phyloP scores from a whole-genome alignment of 768 basidiomycete genomes.

The Tulasnella sp. region DNA sequence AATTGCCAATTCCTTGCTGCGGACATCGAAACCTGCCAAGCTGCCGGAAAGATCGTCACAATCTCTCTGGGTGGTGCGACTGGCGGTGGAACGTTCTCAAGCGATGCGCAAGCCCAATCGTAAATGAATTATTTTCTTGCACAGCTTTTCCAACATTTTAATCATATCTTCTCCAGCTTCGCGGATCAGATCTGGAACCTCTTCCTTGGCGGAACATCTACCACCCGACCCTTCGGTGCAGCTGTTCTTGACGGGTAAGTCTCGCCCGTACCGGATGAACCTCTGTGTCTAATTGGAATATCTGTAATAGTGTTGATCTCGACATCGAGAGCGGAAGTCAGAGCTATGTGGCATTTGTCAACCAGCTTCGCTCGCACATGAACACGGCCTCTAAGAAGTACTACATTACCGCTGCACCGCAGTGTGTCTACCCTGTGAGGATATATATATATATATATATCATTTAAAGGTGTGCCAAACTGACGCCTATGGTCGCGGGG shows the following conservation, averaged over 20 bases:
- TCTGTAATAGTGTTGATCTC: constrained; percentile 35
- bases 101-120: constrained; percentile 41
- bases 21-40: constrained; percentile 56
- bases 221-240: constrained; percentile 56
- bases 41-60: constrained; percentile 45
- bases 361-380: constrained; percentile 42
- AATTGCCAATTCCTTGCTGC: constrained; percentile 51
- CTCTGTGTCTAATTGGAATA: not conserved
- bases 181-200: constrained; percentile 47
- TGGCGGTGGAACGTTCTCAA: constrained; percentile 45
- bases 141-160: not conserved
- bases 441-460: not conserved
- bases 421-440: constrained; percentile 49
- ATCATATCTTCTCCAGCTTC: not conserved
- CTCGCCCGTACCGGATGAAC: not conserved
- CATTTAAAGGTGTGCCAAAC: not conserved
- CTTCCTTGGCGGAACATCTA: constrained; percentile 54
- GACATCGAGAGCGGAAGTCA: constrained; percentile 56
- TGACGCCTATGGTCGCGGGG: not conserved
- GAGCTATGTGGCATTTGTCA: constrained; percentile 46
- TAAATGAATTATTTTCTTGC: not conserved
- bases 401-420: constrained; percentile 33
- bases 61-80: constrained; percentile 47
- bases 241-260: constrained; percentile 63
- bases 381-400: constrained; percentile 45